These are phyloP conservation scores for Panicum virgatum DNA, from an alignment of 202 grass and related monocot species.

Conservation along the genomic window DNA sequence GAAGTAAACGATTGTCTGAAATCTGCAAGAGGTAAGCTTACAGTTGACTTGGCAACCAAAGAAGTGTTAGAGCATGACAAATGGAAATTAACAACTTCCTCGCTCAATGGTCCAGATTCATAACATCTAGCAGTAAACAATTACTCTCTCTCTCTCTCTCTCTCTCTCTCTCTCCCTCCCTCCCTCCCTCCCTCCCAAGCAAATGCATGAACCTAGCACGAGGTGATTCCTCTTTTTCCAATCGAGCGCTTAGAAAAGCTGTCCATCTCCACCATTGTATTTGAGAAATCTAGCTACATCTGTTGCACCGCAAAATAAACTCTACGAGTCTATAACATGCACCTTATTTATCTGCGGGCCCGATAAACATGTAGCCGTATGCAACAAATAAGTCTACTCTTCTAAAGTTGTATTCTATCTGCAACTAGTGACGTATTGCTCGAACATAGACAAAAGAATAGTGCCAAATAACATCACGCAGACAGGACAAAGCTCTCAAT, in stretches of 20 bases:
- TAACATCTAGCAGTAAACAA: background rate
- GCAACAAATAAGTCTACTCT: background rate
- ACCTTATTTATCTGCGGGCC: background rate
- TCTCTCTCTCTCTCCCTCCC: too few species aligned
- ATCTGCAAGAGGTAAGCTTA: background rate
- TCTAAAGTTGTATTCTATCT: background rate
- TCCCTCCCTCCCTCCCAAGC: too few species aligned
- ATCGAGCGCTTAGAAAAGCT: too few species aligned
- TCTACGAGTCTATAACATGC: background rate
- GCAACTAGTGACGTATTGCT: background rate
- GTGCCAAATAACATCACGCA: background rate
- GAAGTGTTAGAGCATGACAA: background rate
- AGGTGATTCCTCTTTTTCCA: too few species aligned
- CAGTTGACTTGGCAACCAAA: background rate
- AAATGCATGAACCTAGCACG: background rate
- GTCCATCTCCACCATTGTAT: too few species aligned
- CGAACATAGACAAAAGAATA: background rate
- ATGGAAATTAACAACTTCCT: background rate
- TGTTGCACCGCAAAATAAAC: background rate
- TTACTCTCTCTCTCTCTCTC: too few species aligned
- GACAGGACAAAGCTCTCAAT: conserved; percentile 25
- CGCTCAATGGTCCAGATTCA: background rate
- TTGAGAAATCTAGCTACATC: background rate
- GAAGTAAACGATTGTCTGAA: background rate
- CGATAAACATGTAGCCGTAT: background rate